These are phyloP conservation scores for Lachancea thermotolerans DNA, from an alignment of 805 yeast genomes.

Conservation along the genomic window DNA sequence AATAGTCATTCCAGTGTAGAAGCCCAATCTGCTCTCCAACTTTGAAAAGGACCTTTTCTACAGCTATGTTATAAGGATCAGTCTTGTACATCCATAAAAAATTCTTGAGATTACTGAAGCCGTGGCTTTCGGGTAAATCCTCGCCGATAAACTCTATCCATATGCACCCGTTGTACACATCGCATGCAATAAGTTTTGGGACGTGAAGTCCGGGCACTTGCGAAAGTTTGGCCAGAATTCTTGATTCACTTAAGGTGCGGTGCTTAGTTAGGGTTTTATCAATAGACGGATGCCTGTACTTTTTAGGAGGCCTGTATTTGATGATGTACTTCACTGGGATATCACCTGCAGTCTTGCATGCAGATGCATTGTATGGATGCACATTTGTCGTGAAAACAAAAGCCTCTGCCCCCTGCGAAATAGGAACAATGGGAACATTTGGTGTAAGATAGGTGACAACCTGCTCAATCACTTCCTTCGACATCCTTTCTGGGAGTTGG, in stretches of 20 bases:
- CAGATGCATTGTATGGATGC: constrained; percentile 58
- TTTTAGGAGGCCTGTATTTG: constrained; percentile 83
- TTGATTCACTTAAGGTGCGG: constrained; percentile 79
- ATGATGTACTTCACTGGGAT: constrained; percentile 45
- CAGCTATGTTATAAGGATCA: constrained; percentile 33
- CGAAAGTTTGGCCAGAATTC: constrained; percentile 55
- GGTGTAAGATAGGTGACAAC: constrained; percentile 40
- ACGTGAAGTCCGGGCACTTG: constrained; percentile 47
- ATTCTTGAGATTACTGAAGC: constrained; percentile 59
- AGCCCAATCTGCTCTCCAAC: constrained; percentile 67
- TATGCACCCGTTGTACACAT: constrained; percentile 67
- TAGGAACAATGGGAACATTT: constrained; percentile 42
- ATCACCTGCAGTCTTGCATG: constrained; percentile 5
- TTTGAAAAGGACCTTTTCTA: constrained; percentile 37
- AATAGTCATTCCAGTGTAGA: constrained; percentile 68
- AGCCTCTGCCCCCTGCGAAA: constrained; percentile 92
- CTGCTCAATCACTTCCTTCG: constrained; percentile 41
- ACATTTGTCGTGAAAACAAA: constrained; percentile 54
- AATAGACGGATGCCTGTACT: constrained; percentile 80
- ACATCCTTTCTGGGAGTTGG: constrained; percentile 36
- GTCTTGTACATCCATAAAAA: constrained; percentile 52
- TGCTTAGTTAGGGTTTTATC: constrained; percentile 72
- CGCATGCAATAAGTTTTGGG: constrained; percentile 72
- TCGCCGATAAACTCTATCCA: constrained; percentile 84
- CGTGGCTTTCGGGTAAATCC: constrained; percentile 40